A percentile compares a stretch with the other conserved stretches of the same genome.
Evolutionary conservation across 306 rosid genomes (phyloP).

Genomic region (Lathyrus aphaca): DNA sequence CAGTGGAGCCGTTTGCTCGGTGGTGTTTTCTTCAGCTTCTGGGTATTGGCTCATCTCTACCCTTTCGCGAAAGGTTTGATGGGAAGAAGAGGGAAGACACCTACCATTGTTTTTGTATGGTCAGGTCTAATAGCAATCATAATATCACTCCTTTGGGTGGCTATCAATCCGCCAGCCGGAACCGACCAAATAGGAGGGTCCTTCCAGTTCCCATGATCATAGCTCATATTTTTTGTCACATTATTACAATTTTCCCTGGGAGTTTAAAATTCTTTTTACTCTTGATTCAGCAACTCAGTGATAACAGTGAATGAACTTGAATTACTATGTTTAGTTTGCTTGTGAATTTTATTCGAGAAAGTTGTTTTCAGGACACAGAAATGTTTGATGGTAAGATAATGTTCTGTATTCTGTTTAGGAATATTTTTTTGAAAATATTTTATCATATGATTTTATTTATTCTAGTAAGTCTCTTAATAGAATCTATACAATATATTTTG

Average conservation of each 20-base stretch:
- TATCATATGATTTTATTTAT: background rate
- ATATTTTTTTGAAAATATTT: background rate
- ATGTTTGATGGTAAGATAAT: constrained; percentile 9
- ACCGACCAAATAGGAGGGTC: constrained; percentile 82
- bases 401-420: constrained; percentile 6
- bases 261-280: constrained; percentile 36
- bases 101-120: constrained; percentile 99
- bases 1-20: constrained; percentile 91
- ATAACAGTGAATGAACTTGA: constrained; percentile 39
- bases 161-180: constrained; percentile 89
- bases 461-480: background rate
- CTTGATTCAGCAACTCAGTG: constrained; percentile 25
- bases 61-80: constrained; percentile 95
- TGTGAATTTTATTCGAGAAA: constrained; percentile 37
- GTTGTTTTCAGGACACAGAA: constrained; percentile 1
- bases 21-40: constrained; percentile 96
- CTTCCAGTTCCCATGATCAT: constrained; percentile 72
- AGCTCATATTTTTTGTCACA: constrained; percentile 41
- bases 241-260: constrained; percentile 33
- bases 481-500: too few species aligned
- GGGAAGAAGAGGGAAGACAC: constrained; percentile 96
- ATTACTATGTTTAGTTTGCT: constrained; percentile 29
- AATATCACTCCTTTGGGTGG: constrained; percentile 96
- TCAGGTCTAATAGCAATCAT: constrained; percentile 92
- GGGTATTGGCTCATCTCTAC: constrained; percentile 93